Base-by-base conservation (phyloP, 1,139 yeast genomes). In the Suzukiozyma palmioleophila region DNA sequence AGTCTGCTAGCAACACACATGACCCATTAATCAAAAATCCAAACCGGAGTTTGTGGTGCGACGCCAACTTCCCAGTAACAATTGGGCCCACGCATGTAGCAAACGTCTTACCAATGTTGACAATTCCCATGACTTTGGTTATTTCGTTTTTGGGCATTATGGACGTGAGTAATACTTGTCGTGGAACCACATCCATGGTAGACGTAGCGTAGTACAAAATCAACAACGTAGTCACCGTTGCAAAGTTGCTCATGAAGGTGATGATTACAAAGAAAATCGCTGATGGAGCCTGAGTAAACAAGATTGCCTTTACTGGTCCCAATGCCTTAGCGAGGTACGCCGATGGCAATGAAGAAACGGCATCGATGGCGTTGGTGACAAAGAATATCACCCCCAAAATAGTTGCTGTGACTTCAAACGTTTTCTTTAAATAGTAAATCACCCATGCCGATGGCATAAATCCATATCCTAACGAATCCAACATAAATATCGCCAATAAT, bases 401-500 rank as follows among this genome's bases (percentile, higher is more conserved):
- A 1, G 73, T 57, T 1, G 81, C 77, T 1, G 73, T 53, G 10
- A 69, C 55, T 2, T 47, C 40, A 42, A 72, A 76, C 4, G 57
- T 52, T 26, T 56, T 57, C 41, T 73, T 73, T 62, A 87, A 81
- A 60, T 86, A 89, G 55, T 82, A 88, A 26, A 88, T 87, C 37
- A 84, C 74, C 96, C 96, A 89, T 1, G 95, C 84, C 36, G 81
- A 70, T 1, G 95, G 82, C 87, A 87, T 84, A 57, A 88, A 83
- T 0, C 96, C 96, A 44, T 81, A 81, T 0, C 95, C 96, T 39
- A 89, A 71, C 0, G 96, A 86, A 58, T 89, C 96, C 45, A 84
- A 75, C 66, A 87, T 77, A 45, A 82, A 72, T 7, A 84, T 70
- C 31, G 69, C 57, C 26, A 77, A 53, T 11, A 77, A 57, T 34